Conservation (phyloP, 805 yeast species). For the Kodamaea lidongshanica region DNA sequence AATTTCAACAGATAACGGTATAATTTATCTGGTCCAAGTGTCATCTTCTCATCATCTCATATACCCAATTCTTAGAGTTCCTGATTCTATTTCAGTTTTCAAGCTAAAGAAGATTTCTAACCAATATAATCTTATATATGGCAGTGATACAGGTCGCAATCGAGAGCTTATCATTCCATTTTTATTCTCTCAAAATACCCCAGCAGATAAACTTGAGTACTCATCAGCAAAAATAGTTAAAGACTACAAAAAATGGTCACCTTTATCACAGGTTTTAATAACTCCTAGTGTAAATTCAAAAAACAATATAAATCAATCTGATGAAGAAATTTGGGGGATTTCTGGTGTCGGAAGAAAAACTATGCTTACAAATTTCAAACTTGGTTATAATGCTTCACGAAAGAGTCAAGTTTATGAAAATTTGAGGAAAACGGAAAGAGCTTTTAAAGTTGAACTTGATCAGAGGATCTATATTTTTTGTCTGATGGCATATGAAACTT, state of each 20-base stretch:
- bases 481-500: slow-evolving; percentile 33
- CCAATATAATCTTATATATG: slow-evolving; percentile 26
- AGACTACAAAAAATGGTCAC: slow-evolving; percentile 44
- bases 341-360: slow-evolving; percentile 32
- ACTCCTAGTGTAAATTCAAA: slow-evolving; percentile 23
- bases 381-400: slow-evolving; percentile 26
- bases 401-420: slow-evolving; percentile 21
- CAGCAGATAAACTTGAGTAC: slow-evolving; percentile 12
- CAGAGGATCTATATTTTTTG: slow-evolving; percentile 25
- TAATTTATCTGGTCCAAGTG: slow-evolving; percentile 18
- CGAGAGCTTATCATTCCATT: slow-evolving; percentile 28
- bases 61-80: slow-evolving; percentile 29
- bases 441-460: slow-evolving; percentile 15
- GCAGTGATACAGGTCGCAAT: slow-evolving; percentile 37
- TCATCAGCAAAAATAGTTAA: slow-evolving; percentile 19
- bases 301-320: slow-evolving; percentile 12
- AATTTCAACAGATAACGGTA: slow-evolving; percentile 31
- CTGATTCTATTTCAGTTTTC: slow-evolving; percentile 32
- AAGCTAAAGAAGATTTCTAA: slow-evolving; percentile 16
- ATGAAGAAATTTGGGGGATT: slow-evolving; percentile 41
- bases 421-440: slow-evolving; percentile 24
- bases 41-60: slow-evolving; percentile 10
- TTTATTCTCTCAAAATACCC: slow-evolving; percentile 13
- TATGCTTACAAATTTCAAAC: slow-evolving; percentile 25
- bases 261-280: slow-evolving; percentile 36